These are phyloP conservation scores for Jaapia argillacea DNA, from an alignment of 768 basidiomycete species.

Conservation along the genomic window DNA sequence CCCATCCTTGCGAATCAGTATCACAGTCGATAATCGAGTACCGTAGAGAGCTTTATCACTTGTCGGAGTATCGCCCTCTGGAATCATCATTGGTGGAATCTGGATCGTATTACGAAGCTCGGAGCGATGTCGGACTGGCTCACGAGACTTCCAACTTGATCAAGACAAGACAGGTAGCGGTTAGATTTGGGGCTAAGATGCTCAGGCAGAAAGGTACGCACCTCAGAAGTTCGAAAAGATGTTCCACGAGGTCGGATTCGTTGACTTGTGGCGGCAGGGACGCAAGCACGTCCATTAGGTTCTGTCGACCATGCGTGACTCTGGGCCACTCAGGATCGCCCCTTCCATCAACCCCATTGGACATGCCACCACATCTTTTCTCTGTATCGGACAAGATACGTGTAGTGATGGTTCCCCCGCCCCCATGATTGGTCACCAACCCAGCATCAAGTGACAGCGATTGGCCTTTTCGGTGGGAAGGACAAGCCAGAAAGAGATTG, in stretches of 20 bases:
- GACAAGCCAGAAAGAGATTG: constrained; percentile 63
- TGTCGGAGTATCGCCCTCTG: neutral
- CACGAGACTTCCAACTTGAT: constrained; percentile 35
- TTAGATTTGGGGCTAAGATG: too few relatives aligned
- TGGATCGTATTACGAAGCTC: constrained; percentile 56
- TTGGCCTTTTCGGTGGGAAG: constrained; percentile 11
- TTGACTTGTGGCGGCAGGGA: constrained; percentile 22
- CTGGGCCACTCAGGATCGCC: constrained; percentile 66
- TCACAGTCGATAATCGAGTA: constrained; percentile 64
- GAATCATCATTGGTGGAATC: constrained; percentile 39
- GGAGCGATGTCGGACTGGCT: constrained; percentile 35
- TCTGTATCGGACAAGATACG: constrained; percentile 45
- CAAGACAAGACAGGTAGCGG: too few relatives aligned
- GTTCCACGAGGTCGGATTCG: constrained; percentile 45
- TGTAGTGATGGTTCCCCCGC: constrained; percentile 44
- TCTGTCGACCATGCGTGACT: constrained; percentile 44
- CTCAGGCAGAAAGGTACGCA: constrained; percentile 29
- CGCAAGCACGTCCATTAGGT: constrained; percentile 35
- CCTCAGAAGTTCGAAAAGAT: constrained; percentile 60
- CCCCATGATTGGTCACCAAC: constrained; percentile 64
- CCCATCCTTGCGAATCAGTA: constrained; percentile 54
- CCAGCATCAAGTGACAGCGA: constrained; percentile 38
- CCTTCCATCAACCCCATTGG: constrained; percentile 65
- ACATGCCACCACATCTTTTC: constrained; percentile 46
- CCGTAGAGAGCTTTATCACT: constrained; percentile 32